Percentiles rank a stretch among this genome's conserved stretches.
phyloP scores from a whole-genome alignment of 1,284 basidiomycete genomes.

The Omphalotus olearius region DNA sequence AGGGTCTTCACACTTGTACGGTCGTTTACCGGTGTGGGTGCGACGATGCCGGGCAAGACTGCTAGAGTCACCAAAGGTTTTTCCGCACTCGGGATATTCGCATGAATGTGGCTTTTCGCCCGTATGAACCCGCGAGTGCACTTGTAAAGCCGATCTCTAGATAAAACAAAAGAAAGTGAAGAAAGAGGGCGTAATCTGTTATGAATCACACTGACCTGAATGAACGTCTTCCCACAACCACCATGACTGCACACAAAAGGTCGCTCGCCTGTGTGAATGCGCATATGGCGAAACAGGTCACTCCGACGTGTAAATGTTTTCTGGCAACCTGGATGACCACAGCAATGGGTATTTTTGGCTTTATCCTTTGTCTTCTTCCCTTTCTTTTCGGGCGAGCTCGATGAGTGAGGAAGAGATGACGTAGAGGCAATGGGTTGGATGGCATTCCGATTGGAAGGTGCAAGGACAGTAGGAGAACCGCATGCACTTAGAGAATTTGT shows the following conservation, averaged over 20 bases:
- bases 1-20: slow-evolving; percentile 76
- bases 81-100: slow-evolving; percentile 79
- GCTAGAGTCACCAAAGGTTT: slow-evolving; percentile 85
- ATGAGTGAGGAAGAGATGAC: slow-evolving; percentile 29
- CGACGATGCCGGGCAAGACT: slow-evolving; percentile 85
- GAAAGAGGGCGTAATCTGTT: slow-evolving; percentile 13
- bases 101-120: slow-evolving; percentile 88
- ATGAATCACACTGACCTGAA: slow-evolving; percentile 53
- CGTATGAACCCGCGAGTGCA: slow-evolving; percentile 83
- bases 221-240: slow-evolving; percentile 81
- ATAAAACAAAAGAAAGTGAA: slow-evolving; percentile 14
- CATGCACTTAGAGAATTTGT: slow-evolving; percentile 12
- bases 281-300: slow-evolving; percentile 74
- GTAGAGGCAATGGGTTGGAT: slow-evolving; percentile 44
- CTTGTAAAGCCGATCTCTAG: slow-evolving; percentile 81
- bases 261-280: slow-evolving; percentile 87
- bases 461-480: slow-evolving; percentile 23
- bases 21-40: slow-evolving; percentile 80
- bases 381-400: slow-evolving; percentile 29
- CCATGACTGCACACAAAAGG: slow-evolving; percentile 70
- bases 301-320: slow-evolving; percentile 76
- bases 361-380: slow-evolving; percentile 37
- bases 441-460: slow-evolving; percentile 28
- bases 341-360: slow-evolving; percentile 43
- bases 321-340: slow-evolving; percentile 62